These are phyloP conservation scores for Verticillium zaregamsianum DNA, from an alignment of 2,329 filamentous ascomycete species.

Conservation along the genomic window DNA sequence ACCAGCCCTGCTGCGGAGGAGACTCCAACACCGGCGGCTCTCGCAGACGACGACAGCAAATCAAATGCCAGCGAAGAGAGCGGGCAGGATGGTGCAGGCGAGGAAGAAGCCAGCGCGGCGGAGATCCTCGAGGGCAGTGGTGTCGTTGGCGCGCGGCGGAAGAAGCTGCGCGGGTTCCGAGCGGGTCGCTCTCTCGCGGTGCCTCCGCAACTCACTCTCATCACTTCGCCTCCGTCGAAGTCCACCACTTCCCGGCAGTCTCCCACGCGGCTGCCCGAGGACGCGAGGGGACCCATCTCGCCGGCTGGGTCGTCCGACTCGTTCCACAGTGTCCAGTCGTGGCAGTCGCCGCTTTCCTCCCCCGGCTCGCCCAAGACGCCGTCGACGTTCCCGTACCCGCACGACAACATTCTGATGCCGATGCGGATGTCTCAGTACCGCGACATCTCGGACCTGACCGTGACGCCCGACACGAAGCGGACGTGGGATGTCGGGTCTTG, in stretches of 20 bases:
- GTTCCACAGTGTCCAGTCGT: conserved; percentile 50
- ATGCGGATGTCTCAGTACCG: conserved; percentile 23
- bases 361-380: conserved; percentile 35
- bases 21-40: not conserved
- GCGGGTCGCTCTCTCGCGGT: conserved; percentile 21
- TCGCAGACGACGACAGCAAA: not conserved
- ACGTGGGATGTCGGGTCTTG: conserved; percentile 23
- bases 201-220: conserved; percentile 22
- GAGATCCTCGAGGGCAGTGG: conserved; percentile 26
- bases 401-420: conserved; percentile 33
- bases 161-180: conserved; percentile 24
- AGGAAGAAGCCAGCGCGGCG: not conserved
- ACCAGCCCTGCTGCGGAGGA: not conserved
- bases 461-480: conserved; percentile 25
- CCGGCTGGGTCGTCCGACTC: conserved; percentile 46
- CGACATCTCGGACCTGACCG: conserved; percentile 27
- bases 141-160: conserved; percentile 23
- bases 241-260: conserved; percentile 9
- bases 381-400: conserved; percentile 31
- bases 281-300: conserved; percentile 28
- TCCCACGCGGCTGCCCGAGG: conserved; percentile 10
- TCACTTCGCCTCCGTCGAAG: conserved; percentile 36
- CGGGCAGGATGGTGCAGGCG: not conserved
- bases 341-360: conserved; percentile 46
- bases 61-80: not conserved